Evolutionary conservation across 768 basidiomycete genomes (phyloP), one percentile per base, ranked within the genome.

Genomic region (Lentinula edodes): DNA sequence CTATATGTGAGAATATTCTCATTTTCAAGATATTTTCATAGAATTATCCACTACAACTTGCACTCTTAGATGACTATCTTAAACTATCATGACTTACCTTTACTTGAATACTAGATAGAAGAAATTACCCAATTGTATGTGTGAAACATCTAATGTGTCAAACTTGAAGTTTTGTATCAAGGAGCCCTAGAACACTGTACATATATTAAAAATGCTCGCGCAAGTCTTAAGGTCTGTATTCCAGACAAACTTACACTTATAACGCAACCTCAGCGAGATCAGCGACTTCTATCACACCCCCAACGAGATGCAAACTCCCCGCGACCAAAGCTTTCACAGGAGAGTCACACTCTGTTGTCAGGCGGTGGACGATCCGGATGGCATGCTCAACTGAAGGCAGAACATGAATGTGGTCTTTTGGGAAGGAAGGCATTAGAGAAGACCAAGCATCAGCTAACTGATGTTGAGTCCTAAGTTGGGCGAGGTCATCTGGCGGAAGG

Each of bases 281-380:
- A 16, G 94, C 91, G 13, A 92, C 94, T 70, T 98, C 96, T 58
- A 98, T 89, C 12, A 95, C 78, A 2, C 97, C 97, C 18, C 97
- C 97, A 6, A 98, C 87, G 15, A 99, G 82, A 74, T 95, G 95
- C 64, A 99, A 72, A 73, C 94, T 97, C 4, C 97, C 97, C 2
- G 93, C 82, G 6, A 96, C 94, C 15, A 99, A 78, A n/a, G 94
- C 85, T 60, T 89, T 79, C 1, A 74, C 68, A 45, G 66, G 69
- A 48, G 60, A 65, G 42, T 70, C 65, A 2, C 70, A 66, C 5
- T 68, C 63, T 15, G 70, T 64, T 8, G 74, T 68, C n/a, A 84
- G 67, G 2, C 73, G 67, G 12, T 86, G 80, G 4, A 93, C 81
- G 28, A 84, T 68, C 35, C 80, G 77, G n/a, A 98, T 78, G 4